phyloP scores from a whole-genome alignment of 108 stramenopile genomes.

The Parietichytrium sp. region DNA sequence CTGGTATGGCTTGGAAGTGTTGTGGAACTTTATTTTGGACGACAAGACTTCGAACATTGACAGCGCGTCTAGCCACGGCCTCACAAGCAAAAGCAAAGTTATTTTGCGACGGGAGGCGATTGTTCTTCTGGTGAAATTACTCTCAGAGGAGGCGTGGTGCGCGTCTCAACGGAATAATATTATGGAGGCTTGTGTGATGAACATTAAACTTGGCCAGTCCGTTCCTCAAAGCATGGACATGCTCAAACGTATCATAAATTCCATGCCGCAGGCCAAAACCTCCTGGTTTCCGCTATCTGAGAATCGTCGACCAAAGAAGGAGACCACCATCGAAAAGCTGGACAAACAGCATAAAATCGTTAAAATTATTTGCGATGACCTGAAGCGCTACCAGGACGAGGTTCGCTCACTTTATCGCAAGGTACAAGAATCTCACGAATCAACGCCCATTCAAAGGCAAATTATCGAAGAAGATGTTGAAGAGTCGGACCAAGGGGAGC shows the following conservation, averaged over 20 bases:
- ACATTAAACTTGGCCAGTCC: background rate
- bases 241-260: background rate
- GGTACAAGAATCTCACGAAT: too few relatives aligned
- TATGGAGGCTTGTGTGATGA: background rate
- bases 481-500: too few relatives aligned
- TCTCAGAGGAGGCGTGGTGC: background rate
- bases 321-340: background rate
- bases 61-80: too few relatives aligned
- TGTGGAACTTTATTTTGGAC: slow-evolving; percentile 27
- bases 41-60: too few relatives aligned
- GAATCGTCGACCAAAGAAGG: background rate
- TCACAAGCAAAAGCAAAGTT: too few relatives aligned
- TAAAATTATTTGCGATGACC: background rate
- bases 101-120: slow-evolving; percentile 33
- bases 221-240: slow-evolving; percentile 21
- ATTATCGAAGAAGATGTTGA: too few relatives aligned
- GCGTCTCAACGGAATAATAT: background rate
- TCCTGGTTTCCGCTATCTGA: slow-evolving; percentile 20
- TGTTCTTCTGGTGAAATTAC: background rate
- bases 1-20: background rate
- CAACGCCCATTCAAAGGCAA: too few relatives aligned
- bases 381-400: background rate
- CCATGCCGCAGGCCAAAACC: slow-evolving; percentile 4
- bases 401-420: background rate
- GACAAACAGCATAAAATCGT: slow-evolving; percentile 36